A percentile compares a stretch with the other conserved stretches of the same genome.
These are phyloP conservation scores for Diplodia seriata DNA, from an alignment of 2,329 filamentous ascomycete species.

Conservation along the genomic window DNA sequence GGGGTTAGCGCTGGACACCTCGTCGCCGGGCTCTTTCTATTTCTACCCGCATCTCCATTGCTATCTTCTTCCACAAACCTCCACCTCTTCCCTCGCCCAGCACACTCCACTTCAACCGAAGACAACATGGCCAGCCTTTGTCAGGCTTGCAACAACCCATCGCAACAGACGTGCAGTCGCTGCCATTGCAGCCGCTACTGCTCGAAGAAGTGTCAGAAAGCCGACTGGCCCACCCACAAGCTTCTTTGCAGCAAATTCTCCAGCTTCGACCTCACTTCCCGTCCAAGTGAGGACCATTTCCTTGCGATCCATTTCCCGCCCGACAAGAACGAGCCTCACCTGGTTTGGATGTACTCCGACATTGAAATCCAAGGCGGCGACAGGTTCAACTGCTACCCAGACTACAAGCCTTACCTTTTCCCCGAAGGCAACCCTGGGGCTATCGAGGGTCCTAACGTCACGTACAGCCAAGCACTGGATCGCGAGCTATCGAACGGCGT, in stretches of 20 bases:
- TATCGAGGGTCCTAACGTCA: background rate
- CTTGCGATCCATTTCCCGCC: constrained; percentile 15
- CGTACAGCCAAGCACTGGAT: background rate
- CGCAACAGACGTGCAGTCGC: no score
- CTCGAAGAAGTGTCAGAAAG: no score
- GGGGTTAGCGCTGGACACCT: no score
- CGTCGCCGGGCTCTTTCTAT: no score
- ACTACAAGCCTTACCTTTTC: background rate
- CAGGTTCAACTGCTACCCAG: no score
- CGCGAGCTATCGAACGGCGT: constrained; percentile 28
- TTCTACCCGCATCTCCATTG: no score
- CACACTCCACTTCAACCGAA: no score
- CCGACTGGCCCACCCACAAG: background rate
- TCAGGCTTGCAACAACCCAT: no score
- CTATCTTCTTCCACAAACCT: no score
- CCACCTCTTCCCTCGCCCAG: no score
- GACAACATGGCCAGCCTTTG: no score
- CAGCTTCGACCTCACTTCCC: constrained; percentile 11
- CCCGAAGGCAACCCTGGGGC: background rate
- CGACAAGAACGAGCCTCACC: constrained; percentile 21
- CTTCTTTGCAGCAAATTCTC: constrained; percentile 27
- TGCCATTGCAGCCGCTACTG: no score
- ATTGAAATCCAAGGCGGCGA: background rate
- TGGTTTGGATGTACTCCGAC: constrained; percentile 23
- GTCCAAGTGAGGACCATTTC: constrained; percentile 20